These are phyloP conservation scores for Candida arabinofermentans DNA, from an alignment of 805 yeast genomes.

Conservation along the genomic window DNA sequence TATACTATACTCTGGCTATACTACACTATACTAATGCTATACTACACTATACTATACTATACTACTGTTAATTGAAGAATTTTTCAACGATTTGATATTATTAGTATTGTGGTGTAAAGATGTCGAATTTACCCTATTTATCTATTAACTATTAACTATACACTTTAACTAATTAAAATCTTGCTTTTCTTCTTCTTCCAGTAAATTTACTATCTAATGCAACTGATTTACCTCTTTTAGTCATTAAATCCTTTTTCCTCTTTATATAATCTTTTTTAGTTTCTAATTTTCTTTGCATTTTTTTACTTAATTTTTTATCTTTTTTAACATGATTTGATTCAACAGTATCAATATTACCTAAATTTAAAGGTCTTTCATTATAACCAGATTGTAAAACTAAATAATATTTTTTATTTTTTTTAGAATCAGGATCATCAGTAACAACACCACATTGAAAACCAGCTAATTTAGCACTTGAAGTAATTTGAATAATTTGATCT, in stretches of 20 bases:
- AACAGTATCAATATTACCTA: slow-evolving; percentile 76
- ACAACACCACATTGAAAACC: slow-evolving; percentile 97
- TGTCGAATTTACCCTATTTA: too few species aligned
- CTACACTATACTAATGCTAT: too few species aligned
- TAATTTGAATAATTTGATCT: slow-evolving; percentile 70
- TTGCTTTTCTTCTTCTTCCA: slow-evolving; percentile 73
- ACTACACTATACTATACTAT: too few species aligned
- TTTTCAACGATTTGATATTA: too few species aligned
- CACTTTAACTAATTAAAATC: slow-evolving; percentile 40
- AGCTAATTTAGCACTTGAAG: slow-evolving; percentile 83
- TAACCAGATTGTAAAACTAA: slow-evolving; percentile 85
- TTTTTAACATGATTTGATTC: slow-evolving; percentile 49
- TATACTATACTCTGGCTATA: too few species aligned
- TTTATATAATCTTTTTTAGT: slow-evolving; percentile 73
- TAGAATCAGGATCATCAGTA: slow-evolving; percentile 89
- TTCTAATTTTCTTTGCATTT: slow-evolving; percentile 56
- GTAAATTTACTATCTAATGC: slow-evolving; percentile 90
- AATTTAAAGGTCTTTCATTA: slow-evolving; percentile 68
- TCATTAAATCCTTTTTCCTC: slow-evolving; percentile 92
- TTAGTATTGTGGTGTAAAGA: too few species aligned
- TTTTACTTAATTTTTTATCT: slow-evolving; percentile 40
- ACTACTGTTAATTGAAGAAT: too few species aligned
- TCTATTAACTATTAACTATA: background rate
- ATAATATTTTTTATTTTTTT: slow-evolving; percentile 86
- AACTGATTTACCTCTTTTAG: slow-evolving; percentile 83